Conservation (phyloP, 1,139 yeast species). For the Keqinozyma sinolaborantium region DNA sequence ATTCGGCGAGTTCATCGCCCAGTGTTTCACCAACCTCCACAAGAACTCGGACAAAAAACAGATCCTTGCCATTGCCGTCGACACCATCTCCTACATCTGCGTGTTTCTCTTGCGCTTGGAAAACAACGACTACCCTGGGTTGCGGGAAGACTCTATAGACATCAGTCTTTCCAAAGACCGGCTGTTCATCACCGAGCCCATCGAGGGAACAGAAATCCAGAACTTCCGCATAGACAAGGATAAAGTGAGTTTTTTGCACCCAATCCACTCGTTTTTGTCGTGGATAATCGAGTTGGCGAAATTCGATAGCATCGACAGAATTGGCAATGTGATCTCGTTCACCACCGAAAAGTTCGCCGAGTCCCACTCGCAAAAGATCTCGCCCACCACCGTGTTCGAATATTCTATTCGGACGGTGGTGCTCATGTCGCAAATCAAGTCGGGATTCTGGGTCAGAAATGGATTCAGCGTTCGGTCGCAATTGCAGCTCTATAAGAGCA, state of each 20-base stretch:
- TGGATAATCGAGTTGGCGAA: slow-evolving; percentile 62
- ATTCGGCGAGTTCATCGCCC: slow-evolving; percentile 56
- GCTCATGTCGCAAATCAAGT: slow-evolving; percentile 51
- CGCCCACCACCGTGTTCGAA: slow-evolving; percentile 48
- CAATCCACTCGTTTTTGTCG: slow-evolving; percentile 69
- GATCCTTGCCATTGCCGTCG: slow-evolving; percentile 18
- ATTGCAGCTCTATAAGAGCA: slow-evolving; percentile 71
- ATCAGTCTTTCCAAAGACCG: slow-evolving; percentile 16
- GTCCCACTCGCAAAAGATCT: slow-evolving; percentile 2
- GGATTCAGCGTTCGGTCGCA: slow-evolving; percentile 72
- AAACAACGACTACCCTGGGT: slow-evolving; percentile 23
- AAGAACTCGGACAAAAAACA: slow-evolving; percentile 10
- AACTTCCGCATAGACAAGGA: slow-evolving; percentile 31
- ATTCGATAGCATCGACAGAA: slow-evolving; percentile 18
- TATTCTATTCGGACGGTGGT: slow-evolving; percentile 73
- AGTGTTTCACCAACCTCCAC: slow-evolving; percentile 10
- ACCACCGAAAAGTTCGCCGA: slow-evolving; percentile 6
- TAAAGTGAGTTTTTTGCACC: slow-evolving; percentile 72
- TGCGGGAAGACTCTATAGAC: slow-evolving; percentile 27
- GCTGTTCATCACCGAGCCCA: slow-evolving; percentile 17
- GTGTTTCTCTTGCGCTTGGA: slow-evolving; percentile 29
- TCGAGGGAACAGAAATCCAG: slow-evolving; percentile 19
- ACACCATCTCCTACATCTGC: slow-evolving; percentile 31
- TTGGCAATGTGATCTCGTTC: slow-evolving; percentile 13
- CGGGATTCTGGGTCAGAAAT: slow-evolving; percentile 61